Evolutionary conservation across 805 yeast species (phyloP), one percentile per base, ranked within the genome.

Genomic region (Candida ficus): DNA sequence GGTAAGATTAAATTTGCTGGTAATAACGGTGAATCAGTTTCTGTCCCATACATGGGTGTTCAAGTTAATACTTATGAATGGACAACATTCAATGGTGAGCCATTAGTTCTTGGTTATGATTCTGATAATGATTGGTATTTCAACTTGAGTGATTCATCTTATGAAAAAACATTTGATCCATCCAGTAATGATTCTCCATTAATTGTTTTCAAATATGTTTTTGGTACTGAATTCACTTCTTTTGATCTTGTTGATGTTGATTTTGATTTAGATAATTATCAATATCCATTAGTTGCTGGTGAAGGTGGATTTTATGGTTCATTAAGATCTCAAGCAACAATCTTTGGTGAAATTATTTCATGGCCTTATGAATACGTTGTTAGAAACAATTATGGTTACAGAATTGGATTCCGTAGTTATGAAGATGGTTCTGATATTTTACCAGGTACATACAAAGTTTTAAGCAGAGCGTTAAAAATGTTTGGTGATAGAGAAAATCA

Each of bases 41-140:
- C 35, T 28, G 48, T 46, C 26, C 48, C 50, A 30, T 46, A 46
- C 41, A 39, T 44, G 45, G 48, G 50, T 26, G 41, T 43, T 21
- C 37, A 44, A 29, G 35, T 37, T 22, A 34, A 44, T 18, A 33
- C 46, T n/a, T 23, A 39, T 5, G 33, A 21, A 5, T 46, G 50
- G 50, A 37, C 48, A 21, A 38, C 49, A 16, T 40, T 41, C 30
- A 5, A 29, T 16, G 46, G 35, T 13, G 26, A n/a, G 1, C 41
- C 42, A 9, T 12, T 37, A 6, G 21, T 36, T 14, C 8, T 36
- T 7, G 39, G 39, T 14, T 36, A 29, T 36, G 39, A 36, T 16
- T 14, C 39, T 13, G 25, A 19, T 5, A 28, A 18, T 16, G 33
- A 17, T 22, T 27, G 33, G 21, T 31, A 38, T 28, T 33, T 39